phyloP scores from a whole-genome alignment of 768 basidiomycete genomes.

The Clathrus columnatus region DNA sequence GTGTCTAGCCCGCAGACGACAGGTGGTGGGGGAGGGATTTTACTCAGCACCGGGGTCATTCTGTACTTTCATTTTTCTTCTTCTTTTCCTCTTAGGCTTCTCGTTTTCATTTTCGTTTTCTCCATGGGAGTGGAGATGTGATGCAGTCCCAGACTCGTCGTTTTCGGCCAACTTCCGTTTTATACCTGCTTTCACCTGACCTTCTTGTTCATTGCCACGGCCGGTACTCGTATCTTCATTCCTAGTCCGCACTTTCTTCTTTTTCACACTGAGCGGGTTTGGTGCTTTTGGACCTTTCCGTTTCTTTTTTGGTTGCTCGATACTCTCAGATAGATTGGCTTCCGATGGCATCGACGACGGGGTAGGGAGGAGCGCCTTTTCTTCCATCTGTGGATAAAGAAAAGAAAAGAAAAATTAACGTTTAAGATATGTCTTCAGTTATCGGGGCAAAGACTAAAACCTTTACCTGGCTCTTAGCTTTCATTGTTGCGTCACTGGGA shows the following conservation, averaged over 20 bases:
- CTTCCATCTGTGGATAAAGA: conserved; percentile 45
- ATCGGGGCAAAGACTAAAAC: too few species aligned
- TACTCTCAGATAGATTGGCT: conserved; percentile 23
- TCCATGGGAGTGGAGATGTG: background rate
- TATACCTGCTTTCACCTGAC: conserved; percentile 15
- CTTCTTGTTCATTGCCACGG: conserved; percentile 12
- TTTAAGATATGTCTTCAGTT: background rate
- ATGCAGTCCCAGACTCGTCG: too few species aligned
- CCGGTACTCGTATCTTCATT: conserved; percentile 4
- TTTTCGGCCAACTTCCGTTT: conserved; percentile 24
- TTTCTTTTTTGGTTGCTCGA: conserved; percentile 41
- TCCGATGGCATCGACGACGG: conserved; percentile 15
- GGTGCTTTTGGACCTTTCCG: conserved; percentile 74
- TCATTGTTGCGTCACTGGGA: conserved; percentile 68
- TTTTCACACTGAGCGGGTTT: conserved; percentile 89
- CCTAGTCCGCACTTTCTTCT: conserved; percentile 45
- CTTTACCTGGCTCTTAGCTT: conserved; percentile 22
- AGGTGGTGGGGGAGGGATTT: background rate
- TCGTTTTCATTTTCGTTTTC: background rate
- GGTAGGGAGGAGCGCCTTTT: conserved; percentile 45
- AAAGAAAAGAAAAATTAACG: background rate
- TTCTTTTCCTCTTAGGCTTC: conserved; percentile 6
- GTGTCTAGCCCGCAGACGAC: background rate
- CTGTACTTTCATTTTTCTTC: background rate
- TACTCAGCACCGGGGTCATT: background rate